Percentiles rank a stretch among this genome's conserved stretches.
Conservation (phyloP, 305 asterid species). For the Nicotiana rustica region DNA sequence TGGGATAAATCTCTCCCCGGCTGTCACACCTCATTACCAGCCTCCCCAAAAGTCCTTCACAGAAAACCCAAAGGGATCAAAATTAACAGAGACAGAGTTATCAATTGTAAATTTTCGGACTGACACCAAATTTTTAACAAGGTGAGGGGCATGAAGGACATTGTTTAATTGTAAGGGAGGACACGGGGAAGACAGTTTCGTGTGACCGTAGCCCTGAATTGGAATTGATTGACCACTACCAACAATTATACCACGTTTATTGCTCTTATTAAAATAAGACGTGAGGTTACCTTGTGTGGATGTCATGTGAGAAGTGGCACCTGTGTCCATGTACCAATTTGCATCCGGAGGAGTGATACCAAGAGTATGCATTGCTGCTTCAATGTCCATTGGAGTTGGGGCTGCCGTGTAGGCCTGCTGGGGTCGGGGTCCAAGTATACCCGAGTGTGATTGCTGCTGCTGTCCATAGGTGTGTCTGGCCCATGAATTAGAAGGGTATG, state of each 20-base stretch:
- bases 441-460: not conserved
- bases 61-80: too few species aligned
- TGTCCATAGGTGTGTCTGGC: not conserved
- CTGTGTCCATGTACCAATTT: not conserved
- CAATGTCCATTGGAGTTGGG: conserved; percentile 6
- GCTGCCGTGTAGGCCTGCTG: not conserved
- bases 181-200: not conserved
- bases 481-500: not conserved
- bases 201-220: not conserved
- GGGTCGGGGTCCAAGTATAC: not conserved
- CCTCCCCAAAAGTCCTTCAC: not conserved
- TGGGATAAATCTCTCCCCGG: conserved; percentile 17
- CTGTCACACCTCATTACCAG: conserved; percentile 26
- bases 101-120: too few species aligned
- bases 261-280: conserved; percentile 3
- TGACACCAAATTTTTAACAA: not conserved
- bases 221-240: conserved; percentile 14
- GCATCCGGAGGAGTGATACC: not conserved
- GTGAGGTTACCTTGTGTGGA: not conserved
- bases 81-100: too few species aligned
- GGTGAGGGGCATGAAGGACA: not conserved
- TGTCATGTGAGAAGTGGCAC: not conserved
- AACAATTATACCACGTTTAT: not conserved
- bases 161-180: conserved; percentile 4
- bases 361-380: conserved; percentile 2